Base-by-base conservation (phyloP, 148 eudicot genomes). In the Dysphania ambrosioides region DNA sequence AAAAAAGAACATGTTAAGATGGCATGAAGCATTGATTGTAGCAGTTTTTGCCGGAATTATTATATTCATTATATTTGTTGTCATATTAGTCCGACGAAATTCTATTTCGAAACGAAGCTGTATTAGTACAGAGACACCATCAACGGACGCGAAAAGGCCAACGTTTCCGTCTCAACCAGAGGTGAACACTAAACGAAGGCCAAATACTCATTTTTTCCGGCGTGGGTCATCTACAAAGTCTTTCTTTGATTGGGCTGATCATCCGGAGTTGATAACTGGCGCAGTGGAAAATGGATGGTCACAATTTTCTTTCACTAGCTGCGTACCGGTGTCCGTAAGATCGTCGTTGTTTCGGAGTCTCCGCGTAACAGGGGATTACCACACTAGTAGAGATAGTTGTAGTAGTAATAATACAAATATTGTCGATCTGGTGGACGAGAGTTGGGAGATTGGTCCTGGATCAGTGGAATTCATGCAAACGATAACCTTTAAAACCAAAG, bases 381-480 rank as follows among this genome's bases (percentile, higher is more conserved):
- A 63, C 30, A 62, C 34, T n/a, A 31, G 40, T 11, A 31, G n/a
- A 62, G n/a, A 62, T 2, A 62, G 8, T 58, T 8, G 32, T 27
- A 58, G 62, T 9, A 58, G 29, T 3, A 36, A 9, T 24, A 32
- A 9, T 24, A 32, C 0, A 7, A 56, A 19, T 23, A 31, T 0
- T 56, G 2, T 29, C 21, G 47, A 66, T 5, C 83, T 56, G 36
- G 85, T 86, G 19, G 95, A 91, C 5, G 79, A 85, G 2, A 78
- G 71, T 10, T 92, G 97, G 97, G 98, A 92, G 49, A 86, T 90
- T 1, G 86, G 88, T 10, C 83, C 78, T n/a, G 96, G 86, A 58
- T 87, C 93, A 1, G 76, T 81, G 0, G 97, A 95, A 63, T 90
- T 88, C 51, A 81, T 92, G 91, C 97, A 95, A 79, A 90, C 83